A percentile compares a stretch with the other conserved stretches of the same genome.
These are phyloP conservation scores for Xerocomellus amylosporus DNA, from an alignment of 768 basidiomycete species.

Conservation along the genomic window DNA sequence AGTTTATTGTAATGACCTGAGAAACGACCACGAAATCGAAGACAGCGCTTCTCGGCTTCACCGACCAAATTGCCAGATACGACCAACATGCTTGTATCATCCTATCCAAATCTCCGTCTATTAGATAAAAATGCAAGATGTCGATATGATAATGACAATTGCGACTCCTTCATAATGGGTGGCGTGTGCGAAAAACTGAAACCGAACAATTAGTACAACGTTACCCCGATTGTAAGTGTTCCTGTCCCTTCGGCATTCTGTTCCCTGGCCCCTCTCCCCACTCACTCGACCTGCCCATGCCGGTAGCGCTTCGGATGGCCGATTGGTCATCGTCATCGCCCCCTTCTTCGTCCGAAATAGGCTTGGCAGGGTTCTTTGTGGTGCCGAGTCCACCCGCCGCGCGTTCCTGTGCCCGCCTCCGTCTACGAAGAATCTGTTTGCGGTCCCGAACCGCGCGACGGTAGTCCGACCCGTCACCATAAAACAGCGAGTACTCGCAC, in stretches of 20 bases:
- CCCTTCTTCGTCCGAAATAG: constrained; percentile 27
- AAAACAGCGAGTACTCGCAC: constrained; percentile 92
- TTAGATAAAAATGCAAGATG: constrained; percentile 32
- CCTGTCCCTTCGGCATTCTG: constrained; percentile 16
- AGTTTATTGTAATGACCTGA: constrained; percentile 19
- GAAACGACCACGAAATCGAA: constrained; percentile 8
- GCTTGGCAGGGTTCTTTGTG: constrained; percentile 22
- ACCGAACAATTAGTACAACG: constrained; percentile 9
- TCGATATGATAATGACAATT: constrained; percentile 21
- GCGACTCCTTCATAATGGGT: constrained; percentile 26
- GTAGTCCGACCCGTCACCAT: constrained; percentile 72
- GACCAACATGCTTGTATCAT: constrained; percentile 21
- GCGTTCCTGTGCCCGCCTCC: constrained; percentile 70
- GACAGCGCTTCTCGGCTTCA: constrained; percentile 16
- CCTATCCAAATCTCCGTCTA: constrained; percentile 37
- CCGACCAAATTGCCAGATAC: constrained; percentile 25
- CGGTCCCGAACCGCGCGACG: constrained; percentile 63
- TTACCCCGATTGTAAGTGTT: constrained; percentile 24
- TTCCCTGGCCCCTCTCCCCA: constrained; percentile 20
- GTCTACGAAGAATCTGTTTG: constrained; percentile 72
- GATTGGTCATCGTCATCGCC: constrained; percentile 15
- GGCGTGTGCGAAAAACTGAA: constrained; percentile 8
- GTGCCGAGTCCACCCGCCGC: constrained; percentile 39
- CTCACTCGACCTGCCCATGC: constrained; percentile 6
- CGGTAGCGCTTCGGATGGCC: background rate